Evolutionary conservation across 1,139 yeast species (phyloP).

Genomic region (Saccharomyces hybrid): DNA sequence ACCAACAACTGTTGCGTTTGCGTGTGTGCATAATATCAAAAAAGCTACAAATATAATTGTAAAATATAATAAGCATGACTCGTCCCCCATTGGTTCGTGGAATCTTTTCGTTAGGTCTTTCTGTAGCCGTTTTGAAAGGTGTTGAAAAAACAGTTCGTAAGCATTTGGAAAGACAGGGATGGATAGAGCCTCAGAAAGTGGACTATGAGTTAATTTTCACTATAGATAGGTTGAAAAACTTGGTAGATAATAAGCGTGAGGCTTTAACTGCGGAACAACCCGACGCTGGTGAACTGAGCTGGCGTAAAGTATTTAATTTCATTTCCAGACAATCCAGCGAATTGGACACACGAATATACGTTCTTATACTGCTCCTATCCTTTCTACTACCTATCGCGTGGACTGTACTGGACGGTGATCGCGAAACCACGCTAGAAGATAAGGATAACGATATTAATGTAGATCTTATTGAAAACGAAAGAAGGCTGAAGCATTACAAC

Average conservation of each 20-base stretch:
- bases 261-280: background rate
- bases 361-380: slow-evolving; percentile 4
- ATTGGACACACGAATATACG: slow-evolving; percentile 9
- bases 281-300: slow-evolving; percentile 2
- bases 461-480: background rate
- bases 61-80: background rate
- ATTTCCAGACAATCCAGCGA: slow-evolving; percentile 5
- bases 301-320: slow-evolving; percentile 8
- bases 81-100: background rate
- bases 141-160: background rate
- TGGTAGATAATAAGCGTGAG: background rate
- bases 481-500: slow-evolving; percentile 6
- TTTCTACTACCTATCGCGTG: slow-evolving; percentile 7
- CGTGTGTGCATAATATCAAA: background rate
- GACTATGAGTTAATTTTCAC: background rate
- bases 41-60: background rate
- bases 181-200: background rate
- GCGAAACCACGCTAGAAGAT: background rate
- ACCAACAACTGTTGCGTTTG: background rate
- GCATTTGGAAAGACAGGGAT: background rate
- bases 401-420: background rate
- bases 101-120: background rate
- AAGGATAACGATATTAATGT: background rate
- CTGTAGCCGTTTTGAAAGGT: background rate
- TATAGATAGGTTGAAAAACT: background rate